A percentile compares a stretch with the other conserved stretches of the same genome.
These are phyloP conservation scores for Aspergillus nanangensis DNA, from an alignment of 495 filamentous ascomycete species.

Conservation along the genomic window DNA sequence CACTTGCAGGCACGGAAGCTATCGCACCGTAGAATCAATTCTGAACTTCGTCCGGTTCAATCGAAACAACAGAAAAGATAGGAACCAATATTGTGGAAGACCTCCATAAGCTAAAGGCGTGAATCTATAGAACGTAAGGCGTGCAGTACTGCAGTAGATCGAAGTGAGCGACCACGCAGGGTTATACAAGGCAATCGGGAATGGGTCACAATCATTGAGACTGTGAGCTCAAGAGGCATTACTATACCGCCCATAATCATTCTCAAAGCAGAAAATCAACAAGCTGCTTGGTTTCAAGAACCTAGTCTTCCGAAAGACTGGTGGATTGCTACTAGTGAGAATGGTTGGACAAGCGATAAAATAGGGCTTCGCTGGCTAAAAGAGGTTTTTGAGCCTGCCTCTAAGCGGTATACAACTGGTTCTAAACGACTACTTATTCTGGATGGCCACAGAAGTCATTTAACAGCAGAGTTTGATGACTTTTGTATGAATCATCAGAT, in stretches of 20 bases:
- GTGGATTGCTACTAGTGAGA: slow-evolving; percentile 1
- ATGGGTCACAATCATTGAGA: slow-evolving; percentile 8
- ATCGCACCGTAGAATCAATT: too few species aligned
- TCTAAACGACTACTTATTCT: slow-evolving; percentile 21
- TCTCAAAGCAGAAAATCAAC: neutral
- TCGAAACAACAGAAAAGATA: too few species aligned
- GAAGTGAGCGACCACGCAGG: slow-evolving; percentile 4
- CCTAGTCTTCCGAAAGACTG: neutral
- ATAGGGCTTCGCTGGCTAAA: slow-evolving; percentile 16
- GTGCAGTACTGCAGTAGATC: slow-evolving; percentile 8
- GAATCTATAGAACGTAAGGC: too few species aligned
- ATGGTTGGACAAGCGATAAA: slow-evolving; percentile 11
- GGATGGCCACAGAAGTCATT: slow-evolving; percentile 20
- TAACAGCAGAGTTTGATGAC: slow-evolving; percentile 15
- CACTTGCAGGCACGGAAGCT: too few species aligned
- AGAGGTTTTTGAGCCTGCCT: slow-evolving; percentile 16
- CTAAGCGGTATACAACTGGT: slow-evolving; percentile 6
- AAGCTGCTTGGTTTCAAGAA: slow-evolving; percentile 3
- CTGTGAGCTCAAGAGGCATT: neutral
- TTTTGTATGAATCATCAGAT: slow-evolving; percentile 14
- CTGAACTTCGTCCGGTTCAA: too few species aligned
- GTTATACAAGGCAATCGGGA: slow-evolving; percentile 8
- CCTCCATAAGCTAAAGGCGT: too few species aligned
- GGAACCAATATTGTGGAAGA: too few species aligned
- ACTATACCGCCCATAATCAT: slow-evolving; percentile 2